A percentile compares a stretch with the other conserved stretches of the same genome.
phyloP scores from a whole-genome alignment of 2,329 filamentous ascomycete genomes.

The Penicillium carneum region DNA sequence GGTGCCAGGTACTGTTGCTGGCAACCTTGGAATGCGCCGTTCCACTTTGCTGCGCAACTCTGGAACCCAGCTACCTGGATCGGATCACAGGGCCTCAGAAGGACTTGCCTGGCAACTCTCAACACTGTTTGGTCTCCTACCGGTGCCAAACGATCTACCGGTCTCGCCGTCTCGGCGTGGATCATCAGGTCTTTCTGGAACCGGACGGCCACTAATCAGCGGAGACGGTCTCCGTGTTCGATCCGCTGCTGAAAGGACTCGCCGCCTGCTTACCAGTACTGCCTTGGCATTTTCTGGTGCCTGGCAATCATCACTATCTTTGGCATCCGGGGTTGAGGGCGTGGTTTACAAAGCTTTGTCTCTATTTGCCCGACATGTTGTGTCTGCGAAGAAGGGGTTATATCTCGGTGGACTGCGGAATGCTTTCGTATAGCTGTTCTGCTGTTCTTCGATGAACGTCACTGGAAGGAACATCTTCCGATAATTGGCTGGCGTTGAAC shows the following conservation, averaged over 20 bases:
- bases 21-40: constrained; percentile 2
- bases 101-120: neutral
- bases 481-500: neutral
- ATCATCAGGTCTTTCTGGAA: neutral
- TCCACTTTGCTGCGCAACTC: neutral
- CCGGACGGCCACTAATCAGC: neutral
- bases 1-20: constrained; percentile 2
- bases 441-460: neutral
- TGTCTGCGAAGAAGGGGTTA: constrained; percentile 22
- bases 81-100: neutral
- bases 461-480: neutral
- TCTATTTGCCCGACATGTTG: constrained; percentile 17
- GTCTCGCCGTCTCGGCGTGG: constrained; percentile 7
- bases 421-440: neutral
- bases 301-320: constrained; percentile 16
- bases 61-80: neutral
- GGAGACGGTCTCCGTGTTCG: neutral
- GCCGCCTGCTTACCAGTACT: constrained; percentile 17
- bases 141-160: constrained; percentile 2
- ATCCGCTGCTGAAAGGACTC: constrained; percentile 8
- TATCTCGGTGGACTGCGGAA: constrained; percentile 3
- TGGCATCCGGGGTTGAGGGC: constrained; percentile 13
- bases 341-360: constrained; percentile 21
- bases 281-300: constrained; percentile 13
- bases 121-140: constrained; percentile 1